Percentiles rank a stretch among this genome's conserved stretches.
These are phyloP conservation scores for Colletotrichum scovillei DNA, from an alignment of 2,329 filamentous ascomycete species.

Conservation along the genomic window DNA sequence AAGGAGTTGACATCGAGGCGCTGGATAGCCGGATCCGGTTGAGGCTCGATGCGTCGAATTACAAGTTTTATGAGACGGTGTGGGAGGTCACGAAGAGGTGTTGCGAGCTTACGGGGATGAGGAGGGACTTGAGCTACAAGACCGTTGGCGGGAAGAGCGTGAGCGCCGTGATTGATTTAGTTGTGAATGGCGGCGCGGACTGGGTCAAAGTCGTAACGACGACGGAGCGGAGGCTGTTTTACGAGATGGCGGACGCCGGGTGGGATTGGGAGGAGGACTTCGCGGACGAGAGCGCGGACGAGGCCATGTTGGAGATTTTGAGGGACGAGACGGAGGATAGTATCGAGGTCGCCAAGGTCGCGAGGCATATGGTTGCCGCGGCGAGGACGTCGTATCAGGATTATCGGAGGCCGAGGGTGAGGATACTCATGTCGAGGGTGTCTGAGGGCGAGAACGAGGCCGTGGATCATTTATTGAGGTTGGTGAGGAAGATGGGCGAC, in stretches of 20 bases:
- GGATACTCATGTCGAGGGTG: conserved; percentile 49
- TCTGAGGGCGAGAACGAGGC: conserved; percentile 41
- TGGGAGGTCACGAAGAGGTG: conserved; percentile 36
- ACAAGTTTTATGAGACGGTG: conserved; percentile 35
- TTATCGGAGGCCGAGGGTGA: conserved; percentile 49
- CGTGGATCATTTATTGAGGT: conserved; percentile 46
- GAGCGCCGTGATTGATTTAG: conserved; percentile 31
- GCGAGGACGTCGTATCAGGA: conserved; percentile 49
- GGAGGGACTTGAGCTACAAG: conserved; percentile 28
- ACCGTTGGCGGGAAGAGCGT: neutral
- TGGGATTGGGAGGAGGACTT: conserved; percentile 53
- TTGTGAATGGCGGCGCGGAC: conserved; percentile 28
- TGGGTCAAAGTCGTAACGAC: conserved; percentile 38
- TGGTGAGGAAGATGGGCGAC: conserved; percentile 42
- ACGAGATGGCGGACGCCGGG: conserved; percentile 54
- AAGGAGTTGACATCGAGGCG: neutral
- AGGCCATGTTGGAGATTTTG: conserved; percentile 44
- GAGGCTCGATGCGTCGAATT: conserved; percentile 34
- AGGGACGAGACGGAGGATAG: conserved; percentile 27
- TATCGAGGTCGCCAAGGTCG: conserved; percentile 42
- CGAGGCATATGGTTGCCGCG: conserved; percentile 48
- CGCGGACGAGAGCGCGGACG: conserved; percentile 48
- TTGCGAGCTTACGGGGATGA: conserved; percentile 26
- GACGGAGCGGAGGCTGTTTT: conserved; percentile 43
- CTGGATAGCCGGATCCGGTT: conserved; percentile 20